Conservation (phyloP, 352 stramenopile genomes). For the Phytophthora kernoviae region DNA sequence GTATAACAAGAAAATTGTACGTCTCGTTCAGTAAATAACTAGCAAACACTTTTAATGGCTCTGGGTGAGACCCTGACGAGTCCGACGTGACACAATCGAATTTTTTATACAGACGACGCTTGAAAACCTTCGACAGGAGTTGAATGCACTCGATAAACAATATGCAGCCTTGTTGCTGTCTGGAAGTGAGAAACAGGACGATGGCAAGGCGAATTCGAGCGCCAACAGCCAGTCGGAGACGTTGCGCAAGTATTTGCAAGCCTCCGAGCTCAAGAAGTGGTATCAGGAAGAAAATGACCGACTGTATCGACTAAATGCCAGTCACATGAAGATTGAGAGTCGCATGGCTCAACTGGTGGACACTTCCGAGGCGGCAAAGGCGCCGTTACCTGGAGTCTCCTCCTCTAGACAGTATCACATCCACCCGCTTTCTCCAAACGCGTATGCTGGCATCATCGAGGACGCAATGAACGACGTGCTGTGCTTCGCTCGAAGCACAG, state of each 20-base stretch:
- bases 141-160: conserved; percentile 48
- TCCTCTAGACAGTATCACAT: conserved; percentile 40
- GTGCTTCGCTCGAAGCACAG: conserved; percentile 40
- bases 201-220: background rate
- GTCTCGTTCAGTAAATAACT: conserved; percentile 6
- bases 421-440: conserved; percentile 28
- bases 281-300: conserved; percentile 60
- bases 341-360: conserved; percentile 63
- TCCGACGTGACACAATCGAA: conserved; percentile 1
- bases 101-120: conserved; percentile 45
- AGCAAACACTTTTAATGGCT: background rate
- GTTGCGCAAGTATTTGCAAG: conserved; percentile 52
- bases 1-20: conserved; percentile 78
- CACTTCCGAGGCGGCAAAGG: conserved; percentile 35
- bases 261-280: conserved; percentile 48
- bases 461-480: conserved; percentile 55
- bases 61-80: conserved; percentile 8
- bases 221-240: conserved; percentile 17
- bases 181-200: background rate
- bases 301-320: conserved; percentile 53
- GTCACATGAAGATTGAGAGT: conserved; percentile 56
- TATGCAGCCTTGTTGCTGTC: conserved; percentile 44
- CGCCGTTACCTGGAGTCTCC: conserved; percentile 13
- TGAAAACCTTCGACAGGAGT: conserved; percentile 47
- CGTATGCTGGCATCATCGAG: conserved; percentile 55